Conservation (phyloP, 345 rosid genomes). For the Noccaea caerulescens region DNA sequence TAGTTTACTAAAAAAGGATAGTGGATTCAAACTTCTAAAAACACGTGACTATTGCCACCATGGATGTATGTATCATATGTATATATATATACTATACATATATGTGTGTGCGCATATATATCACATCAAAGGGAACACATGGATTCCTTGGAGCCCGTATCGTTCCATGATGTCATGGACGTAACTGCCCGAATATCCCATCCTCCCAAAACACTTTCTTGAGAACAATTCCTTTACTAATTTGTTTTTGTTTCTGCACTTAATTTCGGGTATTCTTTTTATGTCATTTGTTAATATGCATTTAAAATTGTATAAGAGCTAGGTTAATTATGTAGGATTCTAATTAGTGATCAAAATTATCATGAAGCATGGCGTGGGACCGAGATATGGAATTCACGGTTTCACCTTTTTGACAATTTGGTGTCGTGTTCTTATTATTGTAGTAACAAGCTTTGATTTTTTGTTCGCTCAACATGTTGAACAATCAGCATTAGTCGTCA, state of each 20-base stretch:
- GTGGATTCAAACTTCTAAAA: constrained; percentile 13
- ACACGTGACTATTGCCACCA: constrained; percentile 31
- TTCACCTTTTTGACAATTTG: constrained; percentile 39
- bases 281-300: not conserved
- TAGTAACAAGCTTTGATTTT: constrained; percentile 21
- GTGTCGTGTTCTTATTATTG: constrained; percentile 34
- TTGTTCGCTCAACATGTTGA: constrained; percentile 21
- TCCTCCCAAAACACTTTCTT: constrained; percentile 23
- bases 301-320: not conserved
- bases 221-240: constrained; percentile 8
- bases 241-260: not conserved
- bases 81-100: not conserved
- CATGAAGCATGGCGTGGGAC: constrained; percentile 43
- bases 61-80: not conserved
- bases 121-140: constrained; percentile 34
- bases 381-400: constrained; percentile 36
- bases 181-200: constrained; percentile 41
- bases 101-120: not conserved
- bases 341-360: constrained; percentile 23
- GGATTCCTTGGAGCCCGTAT: constrained; percentile 40
- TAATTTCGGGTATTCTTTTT: not conserved
- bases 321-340: not conserved
- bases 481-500: constrained; percentile 28
- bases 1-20: constrained; percentile 22
- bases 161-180: constrained; percentile 44